Evolutionary conservation across 2,329 filamentous ascomycete genomes (phyloP), one percentile per base, ranked within the genome.

Genomic region (Pyrenophora graminea): DNA sequence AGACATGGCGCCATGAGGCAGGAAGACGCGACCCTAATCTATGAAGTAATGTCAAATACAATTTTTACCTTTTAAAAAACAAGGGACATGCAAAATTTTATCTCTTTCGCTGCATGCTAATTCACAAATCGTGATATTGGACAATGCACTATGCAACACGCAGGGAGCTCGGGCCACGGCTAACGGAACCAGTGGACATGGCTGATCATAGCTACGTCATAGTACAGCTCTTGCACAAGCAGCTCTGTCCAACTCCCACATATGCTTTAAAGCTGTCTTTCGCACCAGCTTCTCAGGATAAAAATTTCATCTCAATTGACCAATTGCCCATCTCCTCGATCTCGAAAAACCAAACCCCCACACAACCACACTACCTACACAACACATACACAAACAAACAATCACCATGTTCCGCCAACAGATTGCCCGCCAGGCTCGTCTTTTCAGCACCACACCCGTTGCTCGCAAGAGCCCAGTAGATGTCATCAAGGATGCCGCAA

Each of bases 401-500:
- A 51, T 53, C 68, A 78, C 27, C 39, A 80, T 80, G 78, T 76
- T 76, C 69, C 76, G 78, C 54, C 69, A 74, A 60, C 71, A 73
- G 42, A 58, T 78, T 62, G 64, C 69, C 63, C 73, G 77, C 62
- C 74, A 78, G 63, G 67, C 69, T 45, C 77, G 78, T 69, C 74
- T 77, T 45, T 82, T 86, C 75, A 81, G 80, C 65, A 84, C 81
- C 54, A 79, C 82, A 9, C 67, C 75, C 33, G 62, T 71, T 38
- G 63, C 70, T 17, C 73, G 80, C 45, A 85, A 82, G 72, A 75
- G 78, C 34, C 77, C 80, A 31, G 70, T 82, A 40, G 82, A 85
- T 38, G 67, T 74, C 6, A 79, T 80, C 59, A 85, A 85, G 70
- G 82, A 85, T 36, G 79, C 81, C 0, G 68, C 82, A 39, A 83